Evolutionary conservation across 2,329 filamentous ascomycete genomes (phyloP).

Genomic region (Colletotrichum magnum): DNA sequence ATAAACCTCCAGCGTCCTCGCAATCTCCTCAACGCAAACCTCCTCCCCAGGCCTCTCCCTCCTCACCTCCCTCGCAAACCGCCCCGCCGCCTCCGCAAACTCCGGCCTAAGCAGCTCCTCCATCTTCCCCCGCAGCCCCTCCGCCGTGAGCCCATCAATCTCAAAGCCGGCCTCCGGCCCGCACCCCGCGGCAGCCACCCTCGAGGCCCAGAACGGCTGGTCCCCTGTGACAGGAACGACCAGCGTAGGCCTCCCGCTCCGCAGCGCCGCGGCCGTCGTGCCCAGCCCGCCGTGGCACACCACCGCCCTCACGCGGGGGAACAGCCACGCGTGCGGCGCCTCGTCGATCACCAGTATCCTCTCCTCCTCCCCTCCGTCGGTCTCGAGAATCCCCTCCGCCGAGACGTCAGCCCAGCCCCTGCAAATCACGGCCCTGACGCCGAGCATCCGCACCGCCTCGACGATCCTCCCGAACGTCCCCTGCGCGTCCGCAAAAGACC

Average conservation of each 20-base stretch:
- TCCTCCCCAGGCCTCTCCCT: conserved; percentile 33
- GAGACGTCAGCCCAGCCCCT: conserved; percentile 23
- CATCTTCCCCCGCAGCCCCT: conserved; percentile 6
- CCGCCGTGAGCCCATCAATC: conserved; percentile 11
- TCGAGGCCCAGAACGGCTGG: conserved; percentile 36
- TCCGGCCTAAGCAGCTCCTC: conserved; percentile 19
- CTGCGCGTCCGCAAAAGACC: conserved; percentile 43
- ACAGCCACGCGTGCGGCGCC: conserved; percentile 37
- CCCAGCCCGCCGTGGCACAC: conserved; percentile 37
- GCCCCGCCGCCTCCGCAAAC: conserved; percentile 22
- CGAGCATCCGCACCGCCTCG: conserved; percentile 8
- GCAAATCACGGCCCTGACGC: conserved; percentile 25
- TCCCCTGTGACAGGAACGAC: conserved; percentile 37
- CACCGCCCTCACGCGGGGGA: conserved; percentile 32
- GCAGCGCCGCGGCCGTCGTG: conserved; percentile 35
- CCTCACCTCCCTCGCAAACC: neutral
- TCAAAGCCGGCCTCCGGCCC: conserved; percentile 25
- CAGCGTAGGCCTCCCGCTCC: conserved; percentile 32
- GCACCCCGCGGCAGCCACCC: conserved; percentile 16
- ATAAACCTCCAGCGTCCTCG: conserved; percentile 18
- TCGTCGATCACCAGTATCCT: conserved; percentile 31
- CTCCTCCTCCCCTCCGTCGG: neutral
- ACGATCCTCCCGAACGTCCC: conserved; percentile 9
- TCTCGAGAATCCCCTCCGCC: neutral
- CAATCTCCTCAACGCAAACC: conserved; percentile 19